Conservation (phyloP, 148 eudicot species). For the Amaranthus cruentus region DNA sequence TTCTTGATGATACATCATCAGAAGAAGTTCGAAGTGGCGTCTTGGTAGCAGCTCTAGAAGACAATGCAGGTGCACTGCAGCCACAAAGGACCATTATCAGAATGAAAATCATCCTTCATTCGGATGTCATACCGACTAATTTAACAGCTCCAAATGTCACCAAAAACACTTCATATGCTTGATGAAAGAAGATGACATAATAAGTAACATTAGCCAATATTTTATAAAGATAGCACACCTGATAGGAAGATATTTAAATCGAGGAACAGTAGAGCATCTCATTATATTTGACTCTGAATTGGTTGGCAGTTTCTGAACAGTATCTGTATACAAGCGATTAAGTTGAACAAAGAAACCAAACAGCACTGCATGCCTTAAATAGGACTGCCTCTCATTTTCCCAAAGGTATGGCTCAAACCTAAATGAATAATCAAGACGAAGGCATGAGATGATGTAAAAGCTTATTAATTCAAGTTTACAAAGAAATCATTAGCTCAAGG, state of each 20-base stretch:
- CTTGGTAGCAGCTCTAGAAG: constrained; percentile 63
- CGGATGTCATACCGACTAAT: background rate
- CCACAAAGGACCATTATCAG: background rate
- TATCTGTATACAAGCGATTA: constrained; percentile 70
- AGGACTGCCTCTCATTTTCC: constrained; percentile 97
- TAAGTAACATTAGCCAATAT: background rate
- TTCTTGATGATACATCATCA: constrained; percentile 52
- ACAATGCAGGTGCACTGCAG: constrained; percentile 85
- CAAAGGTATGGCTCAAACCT: constrained; percentile 94
- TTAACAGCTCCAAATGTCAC: background rate
- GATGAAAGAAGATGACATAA: background rate
- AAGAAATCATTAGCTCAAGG: background rate
- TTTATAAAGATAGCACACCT: constrained; percentile 37
- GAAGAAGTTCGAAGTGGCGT: constrained; percentile 43
- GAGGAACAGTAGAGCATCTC: constrained; percentile 90
- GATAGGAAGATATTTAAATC: constrained; percentile 96
- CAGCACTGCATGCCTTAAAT: constrained; percentile 88
- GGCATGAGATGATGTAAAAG: background rate
- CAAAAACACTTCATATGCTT: background rate
- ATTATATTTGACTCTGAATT: constrained; percentile 85
- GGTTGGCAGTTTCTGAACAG: constrained; percentile 67
- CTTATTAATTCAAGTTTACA: background rate
- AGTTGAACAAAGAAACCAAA: constrained; percentile 98
- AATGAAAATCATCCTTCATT: background rate
- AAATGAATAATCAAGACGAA: constrained; percentile 15